Evolutionary conservation across 2,329 filamentous ascomycete genomes (phyloP).

Genomic region (Fusarium ramigenum): DNA sequence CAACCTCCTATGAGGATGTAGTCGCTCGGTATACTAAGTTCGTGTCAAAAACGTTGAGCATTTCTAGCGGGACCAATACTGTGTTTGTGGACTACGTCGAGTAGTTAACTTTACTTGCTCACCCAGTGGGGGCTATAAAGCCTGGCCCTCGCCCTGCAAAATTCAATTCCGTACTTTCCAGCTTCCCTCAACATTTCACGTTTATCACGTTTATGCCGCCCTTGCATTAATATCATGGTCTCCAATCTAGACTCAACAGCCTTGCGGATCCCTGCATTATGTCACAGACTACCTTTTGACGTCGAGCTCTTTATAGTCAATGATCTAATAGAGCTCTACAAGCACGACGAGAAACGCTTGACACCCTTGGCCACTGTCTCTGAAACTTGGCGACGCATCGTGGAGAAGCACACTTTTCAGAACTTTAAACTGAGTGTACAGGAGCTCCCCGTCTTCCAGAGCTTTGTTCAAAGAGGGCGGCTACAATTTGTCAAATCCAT

Average conservation of each 20-base stretch:
- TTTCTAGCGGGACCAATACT: neutral
- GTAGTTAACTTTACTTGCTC: neutral
- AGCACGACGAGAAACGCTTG: fast-evolving
- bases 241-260: neutral
- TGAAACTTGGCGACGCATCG: neutral
- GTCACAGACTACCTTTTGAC: neutral
- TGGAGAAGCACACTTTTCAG: neutral
- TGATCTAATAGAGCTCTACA: neutral
- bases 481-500: neutral
- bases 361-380: neutral
- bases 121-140: neutral
- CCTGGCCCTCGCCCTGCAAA: neutral
- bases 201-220: no score
- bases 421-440: neutral
- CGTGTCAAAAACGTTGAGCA: neutral
- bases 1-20: neutral
- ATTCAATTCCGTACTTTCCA: neutral
- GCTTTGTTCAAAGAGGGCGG: neutral
- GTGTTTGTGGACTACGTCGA: no score
- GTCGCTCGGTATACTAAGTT: neutral
- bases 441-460: neutral
- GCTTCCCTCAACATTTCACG: no score
- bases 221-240: neutral
- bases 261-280: fast-evolving
- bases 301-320: neutral